These are phyloP conservation scores for Candida berthetii DNA, from an alignment of 805 yeast species.

Conservation along the genomic window DNA sequence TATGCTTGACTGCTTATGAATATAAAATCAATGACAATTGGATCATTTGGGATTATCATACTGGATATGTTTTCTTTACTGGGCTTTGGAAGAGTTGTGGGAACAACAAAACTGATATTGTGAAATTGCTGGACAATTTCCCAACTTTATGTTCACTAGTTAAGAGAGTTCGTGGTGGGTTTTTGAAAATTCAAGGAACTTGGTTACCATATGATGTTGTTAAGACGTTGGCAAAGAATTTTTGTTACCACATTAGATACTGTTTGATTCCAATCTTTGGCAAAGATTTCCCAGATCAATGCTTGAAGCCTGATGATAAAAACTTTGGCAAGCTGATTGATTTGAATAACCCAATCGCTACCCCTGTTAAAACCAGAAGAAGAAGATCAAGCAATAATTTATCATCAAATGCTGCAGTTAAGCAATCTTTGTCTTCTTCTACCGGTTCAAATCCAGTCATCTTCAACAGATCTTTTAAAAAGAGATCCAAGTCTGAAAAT, in stretches of 20 bases:
- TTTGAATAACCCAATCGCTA: slow-evolving; percentile 4
- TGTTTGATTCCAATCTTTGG: slow-evolving; percentile 82
- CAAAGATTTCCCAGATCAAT: slow-evolving; percentile 39
- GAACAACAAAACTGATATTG: slow-evolving; percentile 69
- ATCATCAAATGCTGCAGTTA: neutral
- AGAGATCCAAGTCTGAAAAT: slow-evolving; percentile 17
- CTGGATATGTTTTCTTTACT: slow-evolving; percentile 83
- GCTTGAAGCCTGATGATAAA: slow-evolving; percentile 18
- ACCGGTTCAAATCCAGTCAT: neutral
- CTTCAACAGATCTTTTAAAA: neutral
- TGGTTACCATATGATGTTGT: slow-evolving; percentile 81
- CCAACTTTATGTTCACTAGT: slow-evolving; percentile 19
- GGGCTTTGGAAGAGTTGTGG: slow-evolving; percentile 82
- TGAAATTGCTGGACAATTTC: slow-evolving; percentile 43
- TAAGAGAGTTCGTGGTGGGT: slow-evolving; percentile 84
- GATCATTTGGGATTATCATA: slow-evolving; percentile 80
- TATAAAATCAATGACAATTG: slow-evolving; percentile 63
- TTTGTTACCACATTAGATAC: slow-evolving; percentile 73
- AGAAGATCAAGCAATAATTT: slow-evolving; percentile 3
- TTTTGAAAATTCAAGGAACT: slow-evolving; percentile 87
- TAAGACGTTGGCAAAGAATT: slow-evolving; percentile 57
- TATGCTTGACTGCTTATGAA: slow-evolving; percentile 65
- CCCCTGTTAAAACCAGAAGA: neutral
- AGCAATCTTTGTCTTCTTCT: too few relatives aligned
- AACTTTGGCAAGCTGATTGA: slow-evolving; percentile 19